These are phyloP conservation scores for Leccinellum albellum DNA, from an alignment of 768 basidiomycete genomes.

Conservation along the genomic window DNA sequence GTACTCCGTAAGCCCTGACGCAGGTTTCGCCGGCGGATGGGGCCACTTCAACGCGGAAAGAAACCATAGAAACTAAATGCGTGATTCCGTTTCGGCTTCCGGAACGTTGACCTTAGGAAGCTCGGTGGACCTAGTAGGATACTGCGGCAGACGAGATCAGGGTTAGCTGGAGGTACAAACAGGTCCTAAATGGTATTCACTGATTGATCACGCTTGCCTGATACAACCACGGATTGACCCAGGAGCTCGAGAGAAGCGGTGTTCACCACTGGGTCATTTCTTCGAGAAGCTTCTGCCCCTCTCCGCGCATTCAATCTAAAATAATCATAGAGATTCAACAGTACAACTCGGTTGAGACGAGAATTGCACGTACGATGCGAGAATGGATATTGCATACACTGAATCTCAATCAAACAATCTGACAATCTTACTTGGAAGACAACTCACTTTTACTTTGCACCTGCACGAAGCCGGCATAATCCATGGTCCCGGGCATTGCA, in stretches of 20 bases:
- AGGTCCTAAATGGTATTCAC: not conserved
- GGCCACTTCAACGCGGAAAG: too few relatives aligned
- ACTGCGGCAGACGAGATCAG: not conserved
- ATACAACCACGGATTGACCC: not conserved
- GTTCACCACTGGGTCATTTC: not conserved
- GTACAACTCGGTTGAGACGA: not conserved
- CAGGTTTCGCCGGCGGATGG: too few relatives aligned
- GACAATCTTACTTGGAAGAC: not conserved
- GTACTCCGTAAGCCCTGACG: too few relatives aligned
- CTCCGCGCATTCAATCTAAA: not conserved
- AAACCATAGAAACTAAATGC: not conserved
- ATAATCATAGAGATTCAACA: not conserved
- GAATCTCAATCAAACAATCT: not conserved
- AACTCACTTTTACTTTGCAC: not conserved
- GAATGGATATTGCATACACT: slow-evolving; percentile 19
- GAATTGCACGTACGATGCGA: slow-evolving; percentile 11
- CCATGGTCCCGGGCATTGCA: not conserved
- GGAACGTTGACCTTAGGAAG: not conserved
- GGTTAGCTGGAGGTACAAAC: not conserved
- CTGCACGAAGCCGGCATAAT: not conserved
- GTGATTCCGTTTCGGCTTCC: not conserved
- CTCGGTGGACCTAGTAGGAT: not conserved
- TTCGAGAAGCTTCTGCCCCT: not conserved
- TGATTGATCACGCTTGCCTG: not conserved
- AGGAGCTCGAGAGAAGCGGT: not conserved